Percentiles rank a stretch among this genome's conserved stretches.
Evolutionary conservation across 495 filamentous ascomycete species (phyloP).

Genomic region (Trichoderma asperelloides): DNA sequence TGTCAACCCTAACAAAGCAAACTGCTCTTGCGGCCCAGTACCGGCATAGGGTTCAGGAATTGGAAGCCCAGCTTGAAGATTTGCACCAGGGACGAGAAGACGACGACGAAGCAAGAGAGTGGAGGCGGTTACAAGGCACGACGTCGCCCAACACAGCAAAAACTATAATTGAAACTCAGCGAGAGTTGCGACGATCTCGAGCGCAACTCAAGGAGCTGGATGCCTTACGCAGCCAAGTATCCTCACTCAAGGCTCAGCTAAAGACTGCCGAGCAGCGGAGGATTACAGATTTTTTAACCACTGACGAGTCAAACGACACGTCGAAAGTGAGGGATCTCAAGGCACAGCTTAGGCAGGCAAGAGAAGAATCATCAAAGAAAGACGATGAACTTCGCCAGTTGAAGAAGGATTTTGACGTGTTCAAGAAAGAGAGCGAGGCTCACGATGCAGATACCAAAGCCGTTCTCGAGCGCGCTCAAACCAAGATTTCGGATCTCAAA

Average conservation of each 20-base stretch:
- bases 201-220: constrained; percentile 42
- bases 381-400: constrained; percentile 46
- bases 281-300: constrained; percentile 32
- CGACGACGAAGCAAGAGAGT: constrained; percentile 20
- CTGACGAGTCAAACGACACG: constrained; percentile 28
- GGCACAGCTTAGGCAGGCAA: constrained; percentile 29
- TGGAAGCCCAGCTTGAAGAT: constrained; percentile 46
- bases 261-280: constrained; percentile 36
- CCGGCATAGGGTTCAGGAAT: constrained; percentile 54
- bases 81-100: constrained; percentile 24
- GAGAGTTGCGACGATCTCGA: constrained; percentile 37
- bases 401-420: constrained; percentile 40
- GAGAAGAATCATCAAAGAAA: constrained; percentile 33
- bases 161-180: constrained; percentile 34
- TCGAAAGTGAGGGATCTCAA: constrained; percentile 35
- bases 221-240: constrained; percentile 39
- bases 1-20: constrained; percentile 55
- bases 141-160: constrained; percentile 37
- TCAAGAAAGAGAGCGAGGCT: constrained; percentile 52
- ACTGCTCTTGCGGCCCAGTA: constrained; percentile 59
- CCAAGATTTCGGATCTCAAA: constrained; percentile 52
- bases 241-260: constrained; percentile 35
- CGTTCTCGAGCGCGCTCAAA: constrained; percentile 55
- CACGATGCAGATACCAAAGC: constrained; percentile 44
- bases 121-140: constrained; percentile 21